Evolutionary conservation across 352 stramenopile genomes (phyloP), one percentile per base, ranked within the genome.

Genomic region (Phytophthora aleatoria): DNA sequence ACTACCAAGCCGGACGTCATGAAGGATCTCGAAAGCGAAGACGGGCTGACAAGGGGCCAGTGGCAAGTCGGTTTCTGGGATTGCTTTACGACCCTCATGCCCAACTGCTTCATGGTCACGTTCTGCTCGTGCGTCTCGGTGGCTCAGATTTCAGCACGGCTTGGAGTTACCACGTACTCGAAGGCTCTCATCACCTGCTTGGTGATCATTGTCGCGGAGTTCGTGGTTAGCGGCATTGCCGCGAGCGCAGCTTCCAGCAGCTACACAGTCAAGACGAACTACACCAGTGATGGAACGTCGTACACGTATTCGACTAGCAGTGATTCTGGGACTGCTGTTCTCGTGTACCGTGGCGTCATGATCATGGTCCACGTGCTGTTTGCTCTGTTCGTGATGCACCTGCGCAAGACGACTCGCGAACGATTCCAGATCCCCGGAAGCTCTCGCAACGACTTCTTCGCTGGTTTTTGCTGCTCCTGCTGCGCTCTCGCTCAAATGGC

Each of bases 121-220:
- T 83, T 60, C 57, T 89, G 76, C 48, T 71, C 80, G 10, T 87
- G 80, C 57, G 62, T 89, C 15, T 77, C 75, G 28, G 39, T 85
- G 30, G 73, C 80, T 3, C 76, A 87, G 48, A 83, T 85, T 52
- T 61, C 70, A 0, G 35, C 73, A 13, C 69, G 77, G 0, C 48
- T 89, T 33, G 76, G 73, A 0, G 59, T 89, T 7, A 38, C 64
- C 1, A 52, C 50, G 4, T 85, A 71, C 66, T 64, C 57, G 15
- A 69, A 62, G 26, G 55, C 67, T 42, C 54, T 71, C 24, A 50
- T 74, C 15, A 42, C 66, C 41, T 73, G 67, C 43, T 60, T 73
- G 30, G 36, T 65, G 6, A 55, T 64, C 26, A 71, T 72, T 26
- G 26, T 66, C 12, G 64, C 33, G 0, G 47, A 73, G 45, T 64